A percentile compares a stretch with the other conserved stretches of the same genome.
These are phyloP conservation scores for Neonectria ditissima DNA, from an alignment of 2,329 filamentous ascomycete genomes.

Conservation along the genomic window DNA sequence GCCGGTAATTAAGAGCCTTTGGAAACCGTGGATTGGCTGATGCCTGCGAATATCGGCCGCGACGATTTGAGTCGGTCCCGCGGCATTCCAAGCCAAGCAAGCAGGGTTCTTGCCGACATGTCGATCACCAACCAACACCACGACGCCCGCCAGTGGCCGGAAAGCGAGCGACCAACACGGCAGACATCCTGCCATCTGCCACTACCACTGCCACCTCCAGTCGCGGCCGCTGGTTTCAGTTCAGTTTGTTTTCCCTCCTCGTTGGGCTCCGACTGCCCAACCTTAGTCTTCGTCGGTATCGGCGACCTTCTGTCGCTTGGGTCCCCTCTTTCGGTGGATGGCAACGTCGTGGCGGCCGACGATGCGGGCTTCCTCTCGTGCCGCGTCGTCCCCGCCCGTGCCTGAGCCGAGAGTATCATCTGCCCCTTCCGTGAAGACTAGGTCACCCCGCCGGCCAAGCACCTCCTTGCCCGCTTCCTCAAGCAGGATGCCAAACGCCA, in stretches of 20 bases:
- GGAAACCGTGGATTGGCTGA: slow-evolving; percentile 3
- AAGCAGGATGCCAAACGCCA: slow-evolving; percentile 80
- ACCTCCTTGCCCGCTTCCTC: slow-evolving; percentile 75
- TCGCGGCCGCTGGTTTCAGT: slow-evolving; percentile 12
- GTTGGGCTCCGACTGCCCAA: slow-evolving; percentile 3
- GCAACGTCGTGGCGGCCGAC: slow-evolving; percentile 42
- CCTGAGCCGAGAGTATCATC: slow-evolving; percentile 26
- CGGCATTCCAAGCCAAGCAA: slow-evolving; percentile 12
- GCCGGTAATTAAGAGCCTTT: slow-evolving; percentile 2
- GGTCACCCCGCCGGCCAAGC: slow-evolving; percentile 74
- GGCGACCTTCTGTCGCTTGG: slow-evolving; percentile 50
- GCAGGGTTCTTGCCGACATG: slow-evolving; percentile 24
- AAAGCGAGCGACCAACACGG: slow-evolving; percentile 12
- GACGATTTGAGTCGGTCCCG: not conserved
- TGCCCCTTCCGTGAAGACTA: slow-evolving; percentile 75
- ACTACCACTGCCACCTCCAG: not conserved
- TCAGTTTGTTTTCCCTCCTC: slow-evolving; percentile 13
- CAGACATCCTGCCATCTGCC: slow-evolving; percentile 6
- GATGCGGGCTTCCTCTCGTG: slow-evolving; percentile 32
- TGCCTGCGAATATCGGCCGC: not conserved
- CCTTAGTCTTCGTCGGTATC: slow-evolving; percentile 34
- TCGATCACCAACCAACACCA: slow-evolving; percentile 26
- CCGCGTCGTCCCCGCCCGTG: slow-evolving; percentile 32
- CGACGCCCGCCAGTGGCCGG: slow-evolving; percentile 25
- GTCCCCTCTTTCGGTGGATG: slow-evolving; percentile 38